phyloP scores from a whole-genome alignment of 306 rosid species.

The Albizia julibrissin region DNA sequence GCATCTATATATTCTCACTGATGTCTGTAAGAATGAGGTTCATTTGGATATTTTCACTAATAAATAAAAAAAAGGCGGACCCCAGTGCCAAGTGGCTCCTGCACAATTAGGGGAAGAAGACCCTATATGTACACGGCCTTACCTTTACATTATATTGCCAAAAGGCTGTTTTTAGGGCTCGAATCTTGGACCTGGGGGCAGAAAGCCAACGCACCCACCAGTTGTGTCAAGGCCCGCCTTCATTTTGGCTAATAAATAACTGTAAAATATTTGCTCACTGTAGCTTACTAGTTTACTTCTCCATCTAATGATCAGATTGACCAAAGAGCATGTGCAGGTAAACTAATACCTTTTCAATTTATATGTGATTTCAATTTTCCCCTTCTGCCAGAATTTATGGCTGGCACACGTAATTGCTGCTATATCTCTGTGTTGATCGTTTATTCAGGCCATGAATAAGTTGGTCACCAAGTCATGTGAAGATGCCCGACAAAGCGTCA shows the following conservation, averaged over 20 bases:
- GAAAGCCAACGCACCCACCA: too few relatives aligned
- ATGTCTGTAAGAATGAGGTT: conserved; percentile 14
- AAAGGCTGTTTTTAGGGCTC: too few relatives aligned
- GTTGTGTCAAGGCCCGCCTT: too few relatives aligned
- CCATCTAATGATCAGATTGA: conserved; percentile 63
- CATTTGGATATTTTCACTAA: conserved; percentile 25
- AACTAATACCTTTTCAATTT: conserved; percentile 11
- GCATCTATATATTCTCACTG: conserved; percentile 23
- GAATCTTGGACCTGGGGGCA: too few relatives aligned
- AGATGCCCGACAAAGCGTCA: conserved; percentile 81
- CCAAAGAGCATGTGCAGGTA: conserved; percentile 94
- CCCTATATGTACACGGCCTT: too few relatives aligned
- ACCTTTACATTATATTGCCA: too few relatives aligned
- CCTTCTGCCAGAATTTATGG: background rate
- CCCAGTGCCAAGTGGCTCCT: too few relatives aligned
- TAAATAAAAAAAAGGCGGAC: too few relatives aligned
- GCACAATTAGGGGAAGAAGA: too few relatives aligned
- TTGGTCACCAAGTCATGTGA: conserved; percentile 82
- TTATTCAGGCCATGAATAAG: conserved; percentile 71
- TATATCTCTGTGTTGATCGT: conserved; percentile 29
- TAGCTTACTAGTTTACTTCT: conserved; percentile 33
- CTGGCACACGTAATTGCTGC: background rate
- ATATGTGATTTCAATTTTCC: conserved; percentile 3
- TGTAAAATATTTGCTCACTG: background rate
- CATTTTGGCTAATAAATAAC: conserved; percentile 27